Percentiles rank a stretch among this genome's conserved stretches.
Evolutionary conservation across 208 protist species (phyloP).

Genomic region (Acanthamoeba sp.): DNA sequence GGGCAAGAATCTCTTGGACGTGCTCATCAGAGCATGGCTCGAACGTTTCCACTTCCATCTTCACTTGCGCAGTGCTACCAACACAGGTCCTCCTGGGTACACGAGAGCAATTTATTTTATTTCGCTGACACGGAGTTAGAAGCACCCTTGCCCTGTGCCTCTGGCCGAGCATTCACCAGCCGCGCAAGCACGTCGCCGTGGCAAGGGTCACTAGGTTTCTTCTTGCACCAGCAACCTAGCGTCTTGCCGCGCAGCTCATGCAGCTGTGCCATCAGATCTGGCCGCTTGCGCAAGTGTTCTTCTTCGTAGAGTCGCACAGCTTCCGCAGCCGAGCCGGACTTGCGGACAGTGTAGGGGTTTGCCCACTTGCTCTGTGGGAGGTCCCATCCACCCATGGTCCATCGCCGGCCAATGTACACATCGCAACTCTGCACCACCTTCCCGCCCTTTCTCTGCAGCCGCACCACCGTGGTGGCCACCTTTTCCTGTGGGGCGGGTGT

Average conservation of each 20-base stretch:
- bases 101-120: no score
- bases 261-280: constrained; percentile 68
- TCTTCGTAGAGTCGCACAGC: constrained; percentile 69
- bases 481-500: not conserved
- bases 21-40: constrained; percentile 35
- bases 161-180: constrained; percentile 37
- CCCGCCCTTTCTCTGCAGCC: constrained; percentile 75
- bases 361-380: constrained; percentile 81
- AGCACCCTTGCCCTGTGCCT: no score
- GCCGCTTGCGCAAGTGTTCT: constrained; percentile 47
- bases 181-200: constrained; percentile 79
- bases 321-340: constrained; percentile 14
- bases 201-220: constrained; percentile 44
- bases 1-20: not conserved
- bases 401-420: constrained; percentile 80
- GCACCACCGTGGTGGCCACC: constrained; percentile 51
- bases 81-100: no score
- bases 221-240: constrained; percentile 84
- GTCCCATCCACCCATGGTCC: constrained; percentile 79
- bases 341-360: constrained; percentile 76
- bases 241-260: constrained; percentile 77
- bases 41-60: constrained; percentile 11
- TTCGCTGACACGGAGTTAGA: no score
- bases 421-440: constrained; percentile 82
- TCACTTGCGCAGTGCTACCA: not conserved